Percentiles rank a stretch among this genome's conserved stretches.
phyloP scores from a whole-genome alignment of 169 alveolate species.

The Plasmodium gaboni region DNA sequence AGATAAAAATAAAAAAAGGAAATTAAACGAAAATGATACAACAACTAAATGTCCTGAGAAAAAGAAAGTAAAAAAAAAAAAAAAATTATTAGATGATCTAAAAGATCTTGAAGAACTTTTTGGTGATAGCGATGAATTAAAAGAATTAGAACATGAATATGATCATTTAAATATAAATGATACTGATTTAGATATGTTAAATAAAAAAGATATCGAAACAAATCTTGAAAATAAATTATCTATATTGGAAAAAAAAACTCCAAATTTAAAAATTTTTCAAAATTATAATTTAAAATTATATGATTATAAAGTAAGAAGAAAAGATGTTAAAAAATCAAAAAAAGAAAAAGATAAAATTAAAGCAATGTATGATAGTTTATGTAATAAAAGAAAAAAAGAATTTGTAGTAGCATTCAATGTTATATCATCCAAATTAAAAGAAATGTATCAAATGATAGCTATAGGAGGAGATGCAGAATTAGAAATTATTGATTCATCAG shows the following conservation, averaged over 20 bases:
- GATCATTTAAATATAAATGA: slow-evolving; percentile 71
- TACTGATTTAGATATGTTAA: slow-evolving; percentile 74
- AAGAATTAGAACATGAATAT: slow-evolving; percentile 69
- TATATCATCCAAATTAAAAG: slow-evolving; percentile 90
- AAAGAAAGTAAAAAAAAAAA: slow-evolving; percentile 10
- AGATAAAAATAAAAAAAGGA: slow-evolving; percentile 1
- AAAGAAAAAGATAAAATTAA: slow-evolving; percentile 79
- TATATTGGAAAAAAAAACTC: slow-evolving; percentile 72
- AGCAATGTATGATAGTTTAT: slow-evolving; percentile 75
- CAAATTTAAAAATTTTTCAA: slow-evolving; percentile 78
- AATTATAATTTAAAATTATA: slow-evolving; percentile 79
- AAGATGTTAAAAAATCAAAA: slow-evolving; percentile 77
- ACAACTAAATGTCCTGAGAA: neutral
- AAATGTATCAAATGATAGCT: slow-evolving; percentile 92
- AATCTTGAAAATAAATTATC: slow-evolving; percentile 80
- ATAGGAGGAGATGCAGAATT: slow-evolving; percentile 99
- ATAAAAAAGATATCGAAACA: slow-evolving; percentile 78
- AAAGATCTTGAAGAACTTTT: slow-evolving; percentile 47
- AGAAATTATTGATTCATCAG: slow-evolving; percentile 96
- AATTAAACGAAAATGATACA: slow-evolving; percentile 4
- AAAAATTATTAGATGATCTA: slow-evolving; percentile 30
- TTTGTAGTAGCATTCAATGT: slow-evolving; percentile 88
- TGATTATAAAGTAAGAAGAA: slow-evolving; percentile 78
- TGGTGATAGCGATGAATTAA: slow-evolving; percentile 47
- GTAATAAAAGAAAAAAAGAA: slow-evolving; percentile 83